Evolutionary conservation across 1,139 yeast species (phyloP).

Genomic region (Fermentozyma sake): DNA sequence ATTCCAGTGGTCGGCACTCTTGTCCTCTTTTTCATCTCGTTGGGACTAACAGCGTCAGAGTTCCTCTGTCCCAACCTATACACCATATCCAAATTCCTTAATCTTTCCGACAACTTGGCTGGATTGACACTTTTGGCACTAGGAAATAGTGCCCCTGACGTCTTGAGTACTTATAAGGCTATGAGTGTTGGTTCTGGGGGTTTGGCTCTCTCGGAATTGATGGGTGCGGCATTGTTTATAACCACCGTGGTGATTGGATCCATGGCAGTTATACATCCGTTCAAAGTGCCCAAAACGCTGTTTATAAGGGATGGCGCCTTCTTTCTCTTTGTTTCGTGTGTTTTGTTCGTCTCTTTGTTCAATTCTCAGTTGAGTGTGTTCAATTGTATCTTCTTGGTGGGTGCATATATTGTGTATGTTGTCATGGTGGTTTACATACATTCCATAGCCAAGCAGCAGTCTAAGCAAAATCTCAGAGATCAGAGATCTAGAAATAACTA

Average conservation of each 20-base stretch:
- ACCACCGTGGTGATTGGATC: constrained; percentile 71
- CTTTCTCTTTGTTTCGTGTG: constrained; percentile 42
- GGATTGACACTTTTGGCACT: constrained; percentile 86
- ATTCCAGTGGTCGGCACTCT: constrained; percentile 22
- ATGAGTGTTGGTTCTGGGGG: constrained; percentile 64
- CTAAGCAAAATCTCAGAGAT: constrained; percentile 18
- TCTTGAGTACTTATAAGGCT: constrained; percentile 79
- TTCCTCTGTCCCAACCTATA: constrained; percentile 71
- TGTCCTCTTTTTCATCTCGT: constrained; percentile 46
- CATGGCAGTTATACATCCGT: constrained; percentile 67
- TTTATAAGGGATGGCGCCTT: constrained; percentile 56
- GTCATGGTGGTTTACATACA: constrained; percentile 32
- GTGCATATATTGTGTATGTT: constrained; percentile 53
- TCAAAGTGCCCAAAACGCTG: constrained; percentile 46
- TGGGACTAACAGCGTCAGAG: constrained; percentile 74
- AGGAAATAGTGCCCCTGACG: constrained; percentile 92
- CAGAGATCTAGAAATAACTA: constrained; percentile 28
- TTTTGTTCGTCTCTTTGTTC: constrained; percentile 38
- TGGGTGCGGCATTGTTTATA: constrained; percentile 84
- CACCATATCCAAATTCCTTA: constrained; percentile 53
- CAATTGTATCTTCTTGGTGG: constrained; percentile 47
- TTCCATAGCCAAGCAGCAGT: constrained; percentile 18
- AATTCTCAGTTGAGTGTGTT: constrained; percentile 42
- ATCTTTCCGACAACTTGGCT: constrained; percentile 72
- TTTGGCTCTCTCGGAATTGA: constrained; percentile 80